A percentile compares a stretch with the other conserved stretches of the same genome.
Evolutionary conservation across 768 basidiomycete species (phyloP).

Genomic region (Termitomyces sp.): DNA sequence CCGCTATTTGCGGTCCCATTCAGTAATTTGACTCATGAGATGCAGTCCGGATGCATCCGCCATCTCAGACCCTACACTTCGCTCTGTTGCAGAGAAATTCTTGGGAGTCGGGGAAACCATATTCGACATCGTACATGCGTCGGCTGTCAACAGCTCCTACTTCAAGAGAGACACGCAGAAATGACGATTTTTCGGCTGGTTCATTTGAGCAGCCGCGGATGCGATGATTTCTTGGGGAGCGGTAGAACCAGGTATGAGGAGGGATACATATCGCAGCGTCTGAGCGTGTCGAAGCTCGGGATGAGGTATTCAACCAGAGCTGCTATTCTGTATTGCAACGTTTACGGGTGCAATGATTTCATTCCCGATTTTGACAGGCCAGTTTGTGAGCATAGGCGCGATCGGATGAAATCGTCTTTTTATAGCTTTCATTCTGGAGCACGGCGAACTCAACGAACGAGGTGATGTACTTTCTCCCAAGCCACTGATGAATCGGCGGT

Average conservation of each 20-base stretch:
- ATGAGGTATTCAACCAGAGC: constrained; percentile 13
- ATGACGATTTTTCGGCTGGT: constrained; percentile 19
- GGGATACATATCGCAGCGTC: not conserved
- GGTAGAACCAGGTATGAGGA: not conserved
- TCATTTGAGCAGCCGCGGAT: not conserved
- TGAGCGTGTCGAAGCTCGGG: not conserved
- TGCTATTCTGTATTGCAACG: constrained; percentile 8
- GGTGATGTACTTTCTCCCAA: not conserved
- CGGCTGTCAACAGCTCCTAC: constrained; percentile 82
- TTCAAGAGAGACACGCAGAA: constrained; percentile 56
- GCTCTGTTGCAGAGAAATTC: constrained; percentile 74
- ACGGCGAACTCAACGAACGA: not conserved
- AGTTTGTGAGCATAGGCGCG: not conserved
- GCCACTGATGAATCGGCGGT: not conserved
- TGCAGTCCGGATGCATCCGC: constrained; percentile 57
- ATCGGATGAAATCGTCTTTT: not conserved
- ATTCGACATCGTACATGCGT: constrained; percentile 80
- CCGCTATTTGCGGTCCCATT: constrained; percentile 1
- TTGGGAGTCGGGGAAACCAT: constrained; percentile 84
- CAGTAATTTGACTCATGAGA: constrained; percentile 4
- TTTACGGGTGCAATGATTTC: constrained; percentile 2
- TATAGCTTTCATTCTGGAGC: not conserved
- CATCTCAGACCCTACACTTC: constrained; percentile 75
- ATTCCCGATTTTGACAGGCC: not conserved
- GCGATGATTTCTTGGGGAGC: not conserved